These are phyloP conservation scores for Kluyveromyces starmeri DNA, from an alignment of 805 yeast species.

Conservation along the genomic window DNA sequence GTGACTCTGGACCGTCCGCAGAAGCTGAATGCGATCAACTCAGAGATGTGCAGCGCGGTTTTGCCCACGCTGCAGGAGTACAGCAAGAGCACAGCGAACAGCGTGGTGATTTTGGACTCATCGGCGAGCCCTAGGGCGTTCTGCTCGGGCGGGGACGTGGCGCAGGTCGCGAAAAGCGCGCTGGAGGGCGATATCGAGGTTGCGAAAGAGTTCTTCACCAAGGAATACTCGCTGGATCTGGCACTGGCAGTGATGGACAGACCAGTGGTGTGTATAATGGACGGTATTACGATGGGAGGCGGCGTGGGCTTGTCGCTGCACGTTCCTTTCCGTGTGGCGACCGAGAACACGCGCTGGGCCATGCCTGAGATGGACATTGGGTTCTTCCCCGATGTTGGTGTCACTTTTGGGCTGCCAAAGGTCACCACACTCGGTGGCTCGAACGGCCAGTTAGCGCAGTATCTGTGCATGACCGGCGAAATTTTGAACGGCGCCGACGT, in stretches of 20 bases:
- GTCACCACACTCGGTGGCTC: conserved; percentile 32
- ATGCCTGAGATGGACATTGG: conserved; percentile 99
- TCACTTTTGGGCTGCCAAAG: conserved; percentile 79
- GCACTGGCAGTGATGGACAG: conserved; percentile 73
- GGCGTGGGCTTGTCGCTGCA: conserved; percentile 91
- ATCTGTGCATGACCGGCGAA: conserved; percentile 80
- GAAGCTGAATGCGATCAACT: conserved; percentile 78
- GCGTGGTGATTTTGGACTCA: conserved; percentile 53
- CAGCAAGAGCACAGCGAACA: conserved; percentile 56
- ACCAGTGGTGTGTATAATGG: conserved; percentile 78
- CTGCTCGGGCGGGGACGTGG: conserved; percentile 96
- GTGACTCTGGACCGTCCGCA: conserved; percentile 69
- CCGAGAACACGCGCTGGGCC: conserved; percentile 83
- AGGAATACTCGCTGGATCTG: conserved; percentile 76
- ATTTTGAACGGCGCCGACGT: conserved; percentile 69
- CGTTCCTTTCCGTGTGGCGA: conserved; percentile 87
- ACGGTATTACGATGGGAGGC: conserved; percentile 97
- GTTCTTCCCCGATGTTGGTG: conserved; percentile 92
- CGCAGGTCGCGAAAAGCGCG: conserved; percentile 61
- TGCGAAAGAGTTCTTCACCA: conserved; percentile 59
- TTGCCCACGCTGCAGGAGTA: conserved; percentile 69
- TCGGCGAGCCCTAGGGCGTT: conserved; percentile 54
- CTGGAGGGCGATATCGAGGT: conserved; percentile 35
- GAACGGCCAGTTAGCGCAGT: conserved; percentile 77
- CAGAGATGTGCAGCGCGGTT: conserved; percentile 64